Evolutionary conservation across 108 stramenopile species (phyloP), one percentile per base, ranked within the genome.

Genomic region (Discostella stelligeroides): DNA sequence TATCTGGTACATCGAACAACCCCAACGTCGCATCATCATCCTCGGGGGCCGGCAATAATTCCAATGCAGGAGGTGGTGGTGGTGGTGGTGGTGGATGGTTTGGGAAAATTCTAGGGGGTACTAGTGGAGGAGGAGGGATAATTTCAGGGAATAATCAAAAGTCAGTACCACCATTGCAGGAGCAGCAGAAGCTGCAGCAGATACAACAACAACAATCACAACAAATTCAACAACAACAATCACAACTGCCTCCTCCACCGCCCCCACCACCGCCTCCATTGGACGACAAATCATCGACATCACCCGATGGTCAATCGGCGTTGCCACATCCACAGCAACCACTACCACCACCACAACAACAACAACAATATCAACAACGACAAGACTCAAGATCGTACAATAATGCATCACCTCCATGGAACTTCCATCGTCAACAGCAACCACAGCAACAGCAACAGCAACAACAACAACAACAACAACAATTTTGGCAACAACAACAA

Each of bases 71-170:
- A 7, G 48, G 0, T 34, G 66, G 0, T 54, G 67, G 38, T 68
- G n/a, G n/a, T n/a, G n/a, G n/a, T n/a, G n/a, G n/a, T n/a, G n/a
- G n/a, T n/a, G n/a, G n/a, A n/a, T n/a, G 67, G 67, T 68, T 68
- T 28, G 67, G 67, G 0, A 68, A 68, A 47, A 58, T 68, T n/a
- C 50, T 68, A 0, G 67, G 67, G 0, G 25, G 27, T 34, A 28
- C 29, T 30, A 17, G 34, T 20, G 27, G 27, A 25, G 18, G 40
- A 15, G 6, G 41, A 11, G 66, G 11, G 40, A n/a, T n/a, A n/a
- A n/a, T n/a, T n/a, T n/a, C n/a, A n/a, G n/a, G n/a, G n/a, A n/a
- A n/a, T n/a, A n/a, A n/a, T n/a, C n/a, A n/a, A n/a, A n/a, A n/a
- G n/a, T n/a, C n/a, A n/a, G n/a, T n/a, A n/a, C n/a, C n/a, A n/a